phyloP scores from a whole-genome alignment of 345 rosid species.

The Excoecaria cochinchinensis region DNA sequence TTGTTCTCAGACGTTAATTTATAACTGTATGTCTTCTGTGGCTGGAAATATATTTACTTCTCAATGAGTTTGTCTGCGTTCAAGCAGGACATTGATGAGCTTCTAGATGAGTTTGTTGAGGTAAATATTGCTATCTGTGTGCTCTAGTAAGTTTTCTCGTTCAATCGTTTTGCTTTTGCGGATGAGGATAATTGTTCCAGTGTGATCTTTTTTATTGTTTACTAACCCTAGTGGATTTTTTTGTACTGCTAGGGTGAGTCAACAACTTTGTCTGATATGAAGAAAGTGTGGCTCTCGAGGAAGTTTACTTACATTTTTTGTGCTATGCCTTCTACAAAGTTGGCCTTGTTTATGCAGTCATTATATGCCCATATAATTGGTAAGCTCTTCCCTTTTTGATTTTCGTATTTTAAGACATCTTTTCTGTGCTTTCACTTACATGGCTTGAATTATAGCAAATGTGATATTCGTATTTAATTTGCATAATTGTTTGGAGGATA shows the following conservation, averaged over 20 bases:
- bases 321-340: conserved; percentile 46
- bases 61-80: conserved; percentile 45
- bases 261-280: conserved; percentile 54
- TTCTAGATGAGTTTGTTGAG: conserved; percentile 51
- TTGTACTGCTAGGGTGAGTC: conserved; percentile 36
- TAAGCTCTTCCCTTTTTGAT: conserved; percentile 19
- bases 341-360: conserved; percentile 68
- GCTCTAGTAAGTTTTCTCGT: neutral
- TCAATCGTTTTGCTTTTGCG: neutral
- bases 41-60: neutral
- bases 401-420: neutral
- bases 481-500: neutral
- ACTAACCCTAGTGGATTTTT: neutral
- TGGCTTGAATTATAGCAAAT: neutral
- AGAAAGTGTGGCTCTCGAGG: conserved; percentile 57
- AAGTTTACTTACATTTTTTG: conserved; percentile 60
- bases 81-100: conserved; percentile 63
- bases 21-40: too few relatives aligned
- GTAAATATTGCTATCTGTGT: conserved; percentile 19
- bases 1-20: too few relatives aligned
- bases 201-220: neutral
- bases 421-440: neutral
- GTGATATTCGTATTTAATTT: neutral
- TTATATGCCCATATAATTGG: conserved; percentile 58
- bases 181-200: neutral